These are phyloP conservation scores for Fusarium heterosporum DNA, from an alignment of 2,329 filamentous ascomycete species.

Conservation along the genomic window DNA sequence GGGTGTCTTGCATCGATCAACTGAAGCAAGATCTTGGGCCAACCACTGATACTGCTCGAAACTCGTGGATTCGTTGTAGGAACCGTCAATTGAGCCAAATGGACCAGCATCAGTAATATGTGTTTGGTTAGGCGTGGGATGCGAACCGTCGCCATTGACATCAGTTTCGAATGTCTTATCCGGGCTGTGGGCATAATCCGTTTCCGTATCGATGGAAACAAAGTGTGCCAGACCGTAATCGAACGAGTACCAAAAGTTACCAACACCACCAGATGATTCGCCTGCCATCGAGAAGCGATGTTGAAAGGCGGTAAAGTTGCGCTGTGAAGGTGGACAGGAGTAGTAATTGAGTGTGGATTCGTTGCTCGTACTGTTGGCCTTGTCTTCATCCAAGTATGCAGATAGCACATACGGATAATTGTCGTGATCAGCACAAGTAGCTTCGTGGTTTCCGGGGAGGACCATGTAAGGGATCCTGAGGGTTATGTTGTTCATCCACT, in stretches of 20 bases:
- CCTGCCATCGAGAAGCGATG: background rate
- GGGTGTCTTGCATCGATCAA: conserved; percentile 2
- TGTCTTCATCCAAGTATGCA: background rate
- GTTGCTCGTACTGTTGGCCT: background rate
- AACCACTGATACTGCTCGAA: conserved; percentile 8
- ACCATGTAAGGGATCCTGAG: background rate
- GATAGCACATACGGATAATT: background rate
- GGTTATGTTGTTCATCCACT: conserved; percentile 1
- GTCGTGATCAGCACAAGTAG: background rate
- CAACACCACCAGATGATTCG: accelerated
- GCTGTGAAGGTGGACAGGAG: conserved; percentile 1
- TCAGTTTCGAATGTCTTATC: background rate
- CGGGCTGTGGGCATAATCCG: background rate
- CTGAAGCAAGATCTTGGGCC: accelerated
- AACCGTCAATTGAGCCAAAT: background rate
- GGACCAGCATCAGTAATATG: background rate
- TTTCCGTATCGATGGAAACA: conserved; percentile 9
- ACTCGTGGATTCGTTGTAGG: background rate
- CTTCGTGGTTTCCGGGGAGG: background rate
- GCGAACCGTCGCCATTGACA: background rate
- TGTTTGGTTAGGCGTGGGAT: background rate
- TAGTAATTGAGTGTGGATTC: background rate
- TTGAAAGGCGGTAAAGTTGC: conserved; percentile 12
- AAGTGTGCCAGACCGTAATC: conserved; percentile 6
- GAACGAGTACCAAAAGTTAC: conserved; percentile 6